phyloP scores from a whole-genome alignment of 179 eudicot species.

The Silene noctiflora region DNA sequence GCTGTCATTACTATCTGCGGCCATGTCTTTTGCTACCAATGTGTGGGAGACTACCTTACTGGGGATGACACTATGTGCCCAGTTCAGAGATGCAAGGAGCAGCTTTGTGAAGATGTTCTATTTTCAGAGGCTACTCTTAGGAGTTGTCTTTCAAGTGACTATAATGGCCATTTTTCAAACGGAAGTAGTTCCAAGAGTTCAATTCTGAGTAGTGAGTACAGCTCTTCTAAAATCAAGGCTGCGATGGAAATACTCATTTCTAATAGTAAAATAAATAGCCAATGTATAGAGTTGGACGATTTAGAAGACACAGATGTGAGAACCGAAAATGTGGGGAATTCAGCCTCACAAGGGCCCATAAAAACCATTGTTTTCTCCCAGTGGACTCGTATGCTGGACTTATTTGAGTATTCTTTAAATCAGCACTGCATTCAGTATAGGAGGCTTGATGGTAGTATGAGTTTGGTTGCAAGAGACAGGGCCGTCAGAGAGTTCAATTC shows the following conservation, averaged over 20 bases:
- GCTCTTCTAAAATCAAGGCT: conserved; percentile 81
- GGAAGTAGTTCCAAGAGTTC: conserved; percentile 38
- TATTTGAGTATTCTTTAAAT: conserved; percentile 61
- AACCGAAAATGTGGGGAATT: conserved; percentile 24
- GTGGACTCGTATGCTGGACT: conserved; percentile 95
- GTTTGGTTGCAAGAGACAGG: conserved; percentile 71
- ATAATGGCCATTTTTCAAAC: conserved; percentile 37
- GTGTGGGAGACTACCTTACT: conserved; percentile 68
- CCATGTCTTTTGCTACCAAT: conserved; percentile 94
- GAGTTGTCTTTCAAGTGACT: conserved; percentile 63
- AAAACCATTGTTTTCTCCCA: conserved; percentile 94
- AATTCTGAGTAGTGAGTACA: conserved; percentile 51
- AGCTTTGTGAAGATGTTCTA: conserved; percentile 65
- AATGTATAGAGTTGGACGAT: conserved; percentile 37
- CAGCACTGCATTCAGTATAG: conserved; percentile 51
- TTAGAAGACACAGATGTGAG: conserved; percentile 25
- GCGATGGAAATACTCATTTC: conserved; percentile 62
- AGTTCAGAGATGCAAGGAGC: conserved; percentile 67
- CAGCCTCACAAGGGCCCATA: conserved; percentile 40
- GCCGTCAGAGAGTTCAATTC: conserved; percentile 96
- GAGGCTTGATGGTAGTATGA: conserved; percentile 97
- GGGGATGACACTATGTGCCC: conserved; percentile 92
- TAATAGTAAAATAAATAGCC: conserved; percentile 40
- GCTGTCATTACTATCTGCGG: conserved; percentile 85
- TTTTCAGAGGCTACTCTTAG: conserved; percentile 67